Evolutionary conservation across 164 flowering plant species (phyloP), one percentile per base, ranked within the genome.

Genomic region (Litsea cubeba): DNA sequence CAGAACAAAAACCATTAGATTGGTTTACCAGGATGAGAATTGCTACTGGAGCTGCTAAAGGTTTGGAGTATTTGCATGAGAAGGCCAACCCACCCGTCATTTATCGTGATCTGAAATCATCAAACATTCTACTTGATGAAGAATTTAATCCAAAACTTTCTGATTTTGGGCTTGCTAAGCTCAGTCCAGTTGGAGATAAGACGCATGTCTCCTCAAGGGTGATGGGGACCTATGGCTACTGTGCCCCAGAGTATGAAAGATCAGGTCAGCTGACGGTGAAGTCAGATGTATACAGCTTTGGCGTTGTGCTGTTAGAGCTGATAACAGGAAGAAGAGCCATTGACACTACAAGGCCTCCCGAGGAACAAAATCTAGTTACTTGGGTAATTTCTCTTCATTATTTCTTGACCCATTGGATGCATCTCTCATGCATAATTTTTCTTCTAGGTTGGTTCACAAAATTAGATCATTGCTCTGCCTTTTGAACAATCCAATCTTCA

Each of bases 221-320:
- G 32, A 84, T 90, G 94, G 92, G 90, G 1, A 87, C 92, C 0
- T 89, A 88, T 69, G 94, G 94, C 10, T 90, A 87, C 49, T 83
- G 84, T 72, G 92, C 94, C 35, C 94, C 94, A 0, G 94, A 90
- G 72, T 88, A 85, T 84, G 72, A 81, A 62, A 84, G 82, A 81
- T 68, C 82, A 7, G 88, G 88, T 68, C 75, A 87, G 54, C 83
- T 90, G 50, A 87, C 92, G 1, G 4, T 84, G 65, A 87, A 86
- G 70, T 86, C 94, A 12, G 91, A 90, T 78, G 88, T 90, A 0
- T 90, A 86, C 72, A 88, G 92, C 73, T 90, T 88, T 74, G 92
- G 94, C 67, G 91, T 90, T 62, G 85, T 90, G 74, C 46, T 90
- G 20, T 74, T 90, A 58, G 94, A 90, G 74, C 81, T 90, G 65